Percentiles rank a stretch among this genome's conserved stretches.
Conservation (phyloP, 1,284 basidiomycete species). For the Leucoagaricus sp. region DNA sequence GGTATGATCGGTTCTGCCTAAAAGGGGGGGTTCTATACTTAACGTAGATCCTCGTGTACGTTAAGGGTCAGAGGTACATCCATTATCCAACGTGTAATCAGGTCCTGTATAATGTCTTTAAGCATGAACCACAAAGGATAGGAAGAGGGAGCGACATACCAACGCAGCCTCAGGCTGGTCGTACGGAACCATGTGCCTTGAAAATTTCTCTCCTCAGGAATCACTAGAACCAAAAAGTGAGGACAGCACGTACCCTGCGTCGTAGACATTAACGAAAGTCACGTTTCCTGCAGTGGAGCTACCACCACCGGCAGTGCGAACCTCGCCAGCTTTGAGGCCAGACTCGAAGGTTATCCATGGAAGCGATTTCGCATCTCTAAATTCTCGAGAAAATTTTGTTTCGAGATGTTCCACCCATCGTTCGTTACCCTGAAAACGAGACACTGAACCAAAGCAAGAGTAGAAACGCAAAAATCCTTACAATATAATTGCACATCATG, state of each 20-base stretch:
- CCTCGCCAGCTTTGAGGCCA: slow-evolving; percentile 52
- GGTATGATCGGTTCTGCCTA: background rate
- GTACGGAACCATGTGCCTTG: slow-evolving; percentile 82
- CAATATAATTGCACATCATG: slow-evolving; percentile 81
- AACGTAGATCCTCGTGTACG: background rate
- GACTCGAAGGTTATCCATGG: slow-evolving; percentile 56
- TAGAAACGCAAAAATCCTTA: slow-evolving; percentile 29
- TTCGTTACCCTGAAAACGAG: slow-evolving; percentile 58
- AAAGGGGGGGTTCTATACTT: slow-evolving; percentile 7
- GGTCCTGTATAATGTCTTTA: slow-evolving; percentile 25
- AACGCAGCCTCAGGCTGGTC: slow-evolving; percentile 81
- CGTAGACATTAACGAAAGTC: slow-evolving; percentile 71
- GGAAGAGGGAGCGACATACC: slow-evolving; percentile 41
- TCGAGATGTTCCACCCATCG: slow-evolving; percentile 68
- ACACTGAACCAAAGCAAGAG: background rate
- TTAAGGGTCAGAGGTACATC: slow-evolving; percentile 36
- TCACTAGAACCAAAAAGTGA: background rate
- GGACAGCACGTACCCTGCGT: slow-evolving; percentile 59
- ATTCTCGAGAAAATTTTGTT: slow-evolving; percentile 64
- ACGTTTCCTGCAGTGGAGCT: slow-evolving; percentile 70
- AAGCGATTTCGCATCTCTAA: slow-evolving; percentile 48
- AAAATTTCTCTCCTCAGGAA: background rate
- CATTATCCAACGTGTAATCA: slow-evolving; percentile 39
- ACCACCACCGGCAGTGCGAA: slow-evolving; percentile 62
- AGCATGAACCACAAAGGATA: background rate